Conservation (phyloP, 352 stramenopile genomes). For the Globisporangium okanoganense region DNA sequence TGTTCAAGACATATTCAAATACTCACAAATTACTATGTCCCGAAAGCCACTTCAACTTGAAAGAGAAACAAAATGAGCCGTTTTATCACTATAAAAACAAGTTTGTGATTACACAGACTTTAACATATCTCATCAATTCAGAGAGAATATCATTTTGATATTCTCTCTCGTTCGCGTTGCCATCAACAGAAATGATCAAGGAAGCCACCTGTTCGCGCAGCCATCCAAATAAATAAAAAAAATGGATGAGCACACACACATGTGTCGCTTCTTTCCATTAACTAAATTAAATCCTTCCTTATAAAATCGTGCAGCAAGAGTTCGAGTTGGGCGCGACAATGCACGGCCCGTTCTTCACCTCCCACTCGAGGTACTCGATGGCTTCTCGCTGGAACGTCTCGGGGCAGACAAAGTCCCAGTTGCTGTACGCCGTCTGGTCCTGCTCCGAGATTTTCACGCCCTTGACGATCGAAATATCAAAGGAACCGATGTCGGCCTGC, state of each 20-base stretch:
- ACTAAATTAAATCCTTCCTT: slow-evolving; percentile 10
- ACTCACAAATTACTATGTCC: too few species aligned
- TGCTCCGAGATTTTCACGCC: slow-evolving; percentile 68
- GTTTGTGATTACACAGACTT: too few species aligned
- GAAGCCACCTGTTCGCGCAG: too few species aligned
- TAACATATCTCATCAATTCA: too few species aligned
- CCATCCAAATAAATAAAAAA: too few species aligned
- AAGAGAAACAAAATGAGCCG: too few species aligned
- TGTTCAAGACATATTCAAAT: background rate
- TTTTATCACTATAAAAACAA: too few species aligned
- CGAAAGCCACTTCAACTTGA: too few species aligned
- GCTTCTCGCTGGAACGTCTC: slow-evolving; percentile 80
- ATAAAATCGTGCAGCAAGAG: slow-evolving; percentile 62
- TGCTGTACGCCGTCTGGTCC: slow-evolving; percentile 63
- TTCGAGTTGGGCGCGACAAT: slow-evolving; percentile 57
- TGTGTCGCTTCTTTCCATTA: background rate
- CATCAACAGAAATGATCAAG: too few species aligned
- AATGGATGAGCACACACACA: too few species aligned
- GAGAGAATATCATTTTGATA: too few species aligned
- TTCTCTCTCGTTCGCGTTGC: too few species aligned
- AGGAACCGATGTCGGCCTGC: slow-evolving; percentile 76
- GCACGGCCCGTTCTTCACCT: slow-evolving; percentile 75
- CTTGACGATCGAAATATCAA: slow-evolving; percentile 69
- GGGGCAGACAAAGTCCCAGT: slow-evolving; percentile 70
- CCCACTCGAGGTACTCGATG: slow-evolving; percentile 81